A percentile compares a stretch with the other conserved stretches of the same genome.
phyloP scores from a whole-genome alignment of 1,284 basidiomycete species.

The Papiliotrema laurentii region DNA sequence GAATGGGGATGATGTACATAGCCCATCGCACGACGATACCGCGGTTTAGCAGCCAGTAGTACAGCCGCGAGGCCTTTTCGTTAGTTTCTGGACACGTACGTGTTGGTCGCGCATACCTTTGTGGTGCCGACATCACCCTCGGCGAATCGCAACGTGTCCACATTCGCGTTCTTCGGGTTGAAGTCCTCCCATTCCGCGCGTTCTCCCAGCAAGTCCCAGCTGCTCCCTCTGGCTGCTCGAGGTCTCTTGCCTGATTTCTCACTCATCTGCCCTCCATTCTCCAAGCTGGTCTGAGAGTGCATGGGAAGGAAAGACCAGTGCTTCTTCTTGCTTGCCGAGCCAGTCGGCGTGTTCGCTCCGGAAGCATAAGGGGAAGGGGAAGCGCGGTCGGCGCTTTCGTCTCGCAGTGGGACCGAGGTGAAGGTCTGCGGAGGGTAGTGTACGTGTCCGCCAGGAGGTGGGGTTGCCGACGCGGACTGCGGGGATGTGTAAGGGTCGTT shows the following conservation, averaged over 20 bases:
- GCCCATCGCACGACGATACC: conserved; percentile 77
- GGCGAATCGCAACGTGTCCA: conserved; percentile 44
- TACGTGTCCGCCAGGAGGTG: conserved; percentile 14
- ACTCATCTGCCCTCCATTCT: conserved; percentile 6
- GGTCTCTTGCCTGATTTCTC: conserved; percentile 19
- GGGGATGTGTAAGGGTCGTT: neutral
- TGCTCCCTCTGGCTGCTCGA: conserved; percentile 14
- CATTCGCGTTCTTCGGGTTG: conserved; percentile 39
- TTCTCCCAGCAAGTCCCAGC: conserved; percentile 37
- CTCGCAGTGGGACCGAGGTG: conserved; percentile 35
- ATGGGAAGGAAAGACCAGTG: conserved; percentile 28
- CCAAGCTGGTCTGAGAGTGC: conserved; percentile 11
- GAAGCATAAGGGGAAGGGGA: conserved; percentile 12
- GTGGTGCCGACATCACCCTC: conserved; percentile 48
- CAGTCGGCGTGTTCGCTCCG: conserved; percentile 19
- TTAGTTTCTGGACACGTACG: neutral
- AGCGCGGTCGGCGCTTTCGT: conserved; percentile 11
- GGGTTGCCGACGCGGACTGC: conserved; percentile 10
- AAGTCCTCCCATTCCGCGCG: conserved; percentile 46
- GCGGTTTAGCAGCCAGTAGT: conserved; percentile 69
- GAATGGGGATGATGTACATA: conserved; percentile 68
- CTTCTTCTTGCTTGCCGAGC: conserved; percentile 23
- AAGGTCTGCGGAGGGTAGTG: conserved; percentile 38
- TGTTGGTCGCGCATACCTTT: conserved; percentile 22
- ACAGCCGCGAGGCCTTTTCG: conserved; percentile 48